Evolutionary conservation across 2,329 filamentous ascomycete genomes (phyloP), one percentile per base, ranked within the genome.

Genomic region (Zasmidium citrigriseum): DNA sequence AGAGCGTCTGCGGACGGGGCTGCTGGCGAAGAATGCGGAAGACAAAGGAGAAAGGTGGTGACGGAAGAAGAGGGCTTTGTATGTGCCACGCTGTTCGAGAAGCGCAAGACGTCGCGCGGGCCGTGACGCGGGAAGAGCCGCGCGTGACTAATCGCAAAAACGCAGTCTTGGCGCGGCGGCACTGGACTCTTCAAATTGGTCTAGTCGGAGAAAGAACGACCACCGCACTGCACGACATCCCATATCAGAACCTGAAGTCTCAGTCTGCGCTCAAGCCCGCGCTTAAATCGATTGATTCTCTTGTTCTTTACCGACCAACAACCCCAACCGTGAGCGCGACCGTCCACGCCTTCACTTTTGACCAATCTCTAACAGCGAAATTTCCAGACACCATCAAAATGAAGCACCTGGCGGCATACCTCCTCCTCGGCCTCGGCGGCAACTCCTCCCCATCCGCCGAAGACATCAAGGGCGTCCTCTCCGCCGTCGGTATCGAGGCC

Each of bases 221-320:
- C 14, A n/a, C 34, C 34, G 7, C 34, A 45, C 18, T 24, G 27
- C 20, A 27, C 52, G 49, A 63, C 48, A 41, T 50, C 48, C 58
- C 38, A 65, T 74, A 51, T 56, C 55, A 46, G 90, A 89, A 96
- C 91, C 91, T 85, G 91, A 95, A 91, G 92, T 89, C 86, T 96
- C 93, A 97, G 93, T 98, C 93, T 96, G 93, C 93, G 93, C 89
- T 61, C 85, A 88, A 63, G 16, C 56, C 50, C 90, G 79, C 92
- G 93, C 93, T 97, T 96, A 96, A 98, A 96, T 89, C 87, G 93
- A 98, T 98, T 98, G 93, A 92, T 83, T 89, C 89, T 93, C 90
- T 84, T 89, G 89, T 93, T 92, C 87, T 71, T 67, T 46, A 24
- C 41, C 55, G 55, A 58, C 64, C 61, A 52, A 61, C 52, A 57